phyloP scores from a whole-genome alignment of 73 alveolate species.

The Tetrahymena malaccensis region DNA sequence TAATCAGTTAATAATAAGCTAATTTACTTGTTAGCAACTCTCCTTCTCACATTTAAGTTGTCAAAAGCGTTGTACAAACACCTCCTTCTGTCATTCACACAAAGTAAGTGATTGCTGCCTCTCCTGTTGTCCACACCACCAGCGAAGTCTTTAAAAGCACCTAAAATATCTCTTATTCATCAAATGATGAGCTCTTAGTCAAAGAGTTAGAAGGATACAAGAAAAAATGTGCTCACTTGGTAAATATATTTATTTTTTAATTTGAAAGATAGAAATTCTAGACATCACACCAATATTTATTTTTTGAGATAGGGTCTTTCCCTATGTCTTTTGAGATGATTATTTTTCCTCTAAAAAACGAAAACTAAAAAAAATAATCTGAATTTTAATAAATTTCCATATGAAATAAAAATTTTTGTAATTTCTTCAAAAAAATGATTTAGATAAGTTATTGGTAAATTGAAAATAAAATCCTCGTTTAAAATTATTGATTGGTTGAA shows the following conservation, averaged over 20 bases:
- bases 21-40: not conserved
- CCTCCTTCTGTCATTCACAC: not conserved
- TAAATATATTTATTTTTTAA: not conserved
- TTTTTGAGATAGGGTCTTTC: not conserved
- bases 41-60: not conserved
- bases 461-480: no score
- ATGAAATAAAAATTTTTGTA: no score
- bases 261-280: no score
- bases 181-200: not conserved
- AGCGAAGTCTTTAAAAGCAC: not conserved
- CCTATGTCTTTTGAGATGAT: no score
- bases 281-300: no score
- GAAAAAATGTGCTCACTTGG: not conserved
- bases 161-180: not conserved
- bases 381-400: no score
- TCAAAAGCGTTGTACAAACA: not conserved
- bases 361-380: no score
- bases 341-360: no score
- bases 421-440: no score
- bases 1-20: not conserved
- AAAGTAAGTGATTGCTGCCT: not conserved
- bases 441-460: no score
- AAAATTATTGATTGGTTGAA: no score
- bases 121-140: not conserved
- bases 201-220: not conserved